Evolutionary conservation across 2,329 filamentous ascomycete species (phyloP), one percentile per base, ranked within the genome.

Genomic region (Alternaria metachromatica): DNA sequence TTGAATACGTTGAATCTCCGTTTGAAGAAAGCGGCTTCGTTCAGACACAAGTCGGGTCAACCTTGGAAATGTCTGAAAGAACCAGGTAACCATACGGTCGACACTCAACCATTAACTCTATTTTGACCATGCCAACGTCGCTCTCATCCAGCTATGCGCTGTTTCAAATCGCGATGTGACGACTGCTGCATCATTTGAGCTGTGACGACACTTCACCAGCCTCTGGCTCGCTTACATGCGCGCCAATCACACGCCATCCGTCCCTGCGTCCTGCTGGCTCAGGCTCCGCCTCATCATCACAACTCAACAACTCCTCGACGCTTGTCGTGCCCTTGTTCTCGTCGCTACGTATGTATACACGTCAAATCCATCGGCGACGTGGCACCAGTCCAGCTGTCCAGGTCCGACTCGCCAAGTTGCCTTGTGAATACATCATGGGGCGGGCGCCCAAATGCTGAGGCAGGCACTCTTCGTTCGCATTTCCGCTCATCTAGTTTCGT

Each of bases 131-230:
- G 13, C 23, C 15, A 3, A 10, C 2, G 53, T 28, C 26, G 21
- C 23, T 18, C 54, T 33, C 25, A 23, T 12, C 15, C 3, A 53
- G 9, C 30, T 37, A 53, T 53, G 49, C 49, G 49, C 49, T 53
- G 49, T 53, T 53, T 53, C 49, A 30, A 26, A 26, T 20, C 20
- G 55, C 28, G 41, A 62, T 50, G 60, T 59, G 60, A 54, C 56
- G 55, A 46, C 30, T 44, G 60, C 48, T 62, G 56, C 49, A 56
- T 59, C 58, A 49, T 62, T 48, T 48, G 33, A 37, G 33, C 33
- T 51, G 60, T 59, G 60, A 61, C 30, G 58, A 62, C 48, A 59
- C 60, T 62, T 62, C 60, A 62, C 60, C 58, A 26, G 53, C 48
- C 58, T 57, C 30, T 26, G 25, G 45, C 51, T 54, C 41, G 60